Percentiles rank a stretch among this genome's conserved stretches.
Evolutionary conservation across 2,329 filamentous ascomycete genomes (phyloP).

Genomic region (Ramularia endophylla): DNA sequence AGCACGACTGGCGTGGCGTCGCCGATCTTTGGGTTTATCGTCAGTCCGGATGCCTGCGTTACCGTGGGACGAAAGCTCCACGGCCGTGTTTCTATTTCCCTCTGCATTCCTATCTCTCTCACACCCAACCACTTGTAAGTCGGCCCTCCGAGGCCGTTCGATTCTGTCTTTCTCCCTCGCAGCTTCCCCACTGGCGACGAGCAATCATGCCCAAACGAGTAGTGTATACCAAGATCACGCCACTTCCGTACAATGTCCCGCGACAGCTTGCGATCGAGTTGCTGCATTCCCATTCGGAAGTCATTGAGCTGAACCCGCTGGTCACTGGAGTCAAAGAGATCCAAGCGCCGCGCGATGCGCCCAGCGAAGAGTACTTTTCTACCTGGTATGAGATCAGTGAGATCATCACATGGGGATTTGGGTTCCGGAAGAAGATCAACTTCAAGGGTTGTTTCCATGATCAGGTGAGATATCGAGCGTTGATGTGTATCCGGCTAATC

Average conservation of each 20-base stretch:
- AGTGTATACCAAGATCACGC: conserved; percentile 62
- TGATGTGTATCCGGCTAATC: too few relatives aligned
- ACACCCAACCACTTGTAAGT: neutral
- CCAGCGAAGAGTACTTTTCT: conserved; percentile 64
- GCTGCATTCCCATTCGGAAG: conserved; percentile 63
- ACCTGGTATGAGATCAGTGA: conserved; percentile 70
- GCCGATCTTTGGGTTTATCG: too few relatives aligned
- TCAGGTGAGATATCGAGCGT: conserved; percentile 40
- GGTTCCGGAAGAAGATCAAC: conserved; percentile 58
- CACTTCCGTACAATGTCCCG: conserved; percentile 63
- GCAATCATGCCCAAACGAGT: neutral
- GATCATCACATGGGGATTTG: conserved; percentile 62
- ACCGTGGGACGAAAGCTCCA: neutral
- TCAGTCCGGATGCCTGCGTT: too few relatives aligned
- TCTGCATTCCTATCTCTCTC: neutral
- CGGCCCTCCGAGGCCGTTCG: neutral
- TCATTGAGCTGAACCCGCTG: conserved; percentile 65
- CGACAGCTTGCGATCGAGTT: conserved; percentile 68
- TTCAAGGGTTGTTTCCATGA: conserved; percentile 69
- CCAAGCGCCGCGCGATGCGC: conserved; percentile 60
- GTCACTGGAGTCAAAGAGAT: conserved; percentile 60
- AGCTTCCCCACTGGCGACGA: too few relatives aligned
- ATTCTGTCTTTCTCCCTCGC: neutral
- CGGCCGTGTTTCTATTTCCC: neutral
- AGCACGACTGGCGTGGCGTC: too few relatives aligned